Evolutionary conservation across 2,329 filamentous ascomycete species (phyloP).

Genomic region (Cryoendolithus antarcticus): DNA sequence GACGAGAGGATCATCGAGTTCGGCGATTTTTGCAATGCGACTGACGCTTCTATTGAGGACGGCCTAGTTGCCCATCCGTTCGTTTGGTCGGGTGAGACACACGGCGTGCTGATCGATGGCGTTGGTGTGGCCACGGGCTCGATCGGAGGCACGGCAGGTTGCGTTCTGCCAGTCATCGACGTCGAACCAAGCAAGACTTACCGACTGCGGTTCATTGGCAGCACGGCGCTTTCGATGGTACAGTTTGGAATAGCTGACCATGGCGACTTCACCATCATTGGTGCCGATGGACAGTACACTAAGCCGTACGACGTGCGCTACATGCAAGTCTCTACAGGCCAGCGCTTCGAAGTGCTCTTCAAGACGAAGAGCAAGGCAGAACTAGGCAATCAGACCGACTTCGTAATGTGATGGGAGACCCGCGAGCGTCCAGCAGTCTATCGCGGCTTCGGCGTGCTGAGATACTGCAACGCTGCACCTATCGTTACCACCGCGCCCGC

Average conservation of each 20-base stretch:
- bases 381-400: conserved; percentile 28
- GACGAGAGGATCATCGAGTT: conserved; percentile 46
- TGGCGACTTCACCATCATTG: conserved; percentile 43
- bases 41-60: conserved; percentile 38
- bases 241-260: conserved; percentile 47
- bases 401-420: conserved; percentile 38
- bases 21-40: conserved; percentile 45
- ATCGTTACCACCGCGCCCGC: conserved; percentile 10
- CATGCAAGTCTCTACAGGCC: conserved; percentile 45
- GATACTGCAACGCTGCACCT: conserved; percentile 24
- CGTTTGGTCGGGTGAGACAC: conserved; percentile 40
- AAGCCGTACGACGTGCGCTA: conserved; percentile 34
- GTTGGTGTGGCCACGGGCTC: conserved; percentile 11
- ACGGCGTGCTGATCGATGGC: conserved; percentile 37
- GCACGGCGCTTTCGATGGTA: conserved; percentile 41
- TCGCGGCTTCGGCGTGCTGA: conserved; percentile 38
- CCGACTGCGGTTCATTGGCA: conserved; percentile 48
- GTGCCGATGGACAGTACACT: conserved; percentile 41
- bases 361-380: conserved; percentile 39
- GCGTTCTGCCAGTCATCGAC: conserved; percentile 40
- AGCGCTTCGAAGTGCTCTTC: conserved; percentile 49
- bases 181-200: conserved; percentile 51
- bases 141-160: conserved; percentile 18
- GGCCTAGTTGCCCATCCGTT: conserved; percentile 41
- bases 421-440: conserved; percentile 36